Evolutionary conservation across 495 filamentous ascomycete genomes (phyloP).

Genomic region (Daldinia caldariorum): DNA sequence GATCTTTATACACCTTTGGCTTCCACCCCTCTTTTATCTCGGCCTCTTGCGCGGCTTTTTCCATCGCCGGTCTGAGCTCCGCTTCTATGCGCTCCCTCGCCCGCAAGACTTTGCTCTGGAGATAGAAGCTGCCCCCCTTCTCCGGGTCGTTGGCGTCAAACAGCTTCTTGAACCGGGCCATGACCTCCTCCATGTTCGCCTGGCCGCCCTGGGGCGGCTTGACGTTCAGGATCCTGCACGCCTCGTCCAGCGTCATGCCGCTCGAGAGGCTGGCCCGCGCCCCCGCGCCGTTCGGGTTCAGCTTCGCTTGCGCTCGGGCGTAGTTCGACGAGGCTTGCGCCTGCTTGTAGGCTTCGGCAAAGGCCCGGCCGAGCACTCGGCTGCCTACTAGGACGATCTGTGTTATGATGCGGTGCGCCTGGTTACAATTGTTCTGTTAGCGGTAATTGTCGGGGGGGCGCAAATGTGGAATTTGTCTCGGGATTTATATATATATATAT

Average conservation of each 20-base stretch:
- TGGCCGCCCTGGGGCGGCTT: conserved; percentile 84
- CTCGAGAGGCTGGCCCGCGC: conserved; percentile 62
- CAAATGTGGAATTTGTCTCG: conserved; percentile 8
- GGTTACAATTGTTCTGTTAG: conserved; percentile 26
- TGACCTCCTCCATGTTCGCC: conserved; percentile 77
- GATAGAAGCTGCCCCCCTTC: conserved; percentile 96
- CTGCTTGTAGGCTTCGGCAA: conserved; percentile 91
- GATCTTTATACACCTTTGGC: conserved; percentile 92
- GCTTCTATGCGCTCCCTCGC: conserved; percentile 92
- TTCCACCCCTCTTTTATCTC: conserved; percentile 88
- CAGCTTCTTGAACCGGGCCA: conserved; percentile 89
- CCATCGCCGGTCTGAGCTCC: conserved; percentile 68
- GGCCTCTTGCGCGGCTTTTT: conserved; percentile 64
- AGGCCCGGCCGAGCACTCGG: conserved; percentile 91
- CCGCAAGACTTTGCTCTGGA: conserved; percentile 94
- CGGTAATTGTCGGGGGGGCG: conserved; percentile 19
- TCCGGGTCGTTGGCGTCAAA: conserved; percentile 94
- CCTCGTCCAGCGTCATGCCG: conserved; percentile 91
- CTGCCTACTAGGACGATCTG: conserved; percentile 90
- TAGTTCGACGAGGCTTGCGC: conserved; percentile 87
- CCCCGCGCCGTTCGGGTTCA: conserved; percentile 55
- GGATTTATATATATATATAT: too few species aligned
- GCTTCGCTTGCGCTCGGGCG: conserved; percentile 68
- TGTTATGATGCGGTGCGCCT: conserved; percentile 95
- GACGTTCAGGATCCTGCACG: conserved; percentile 97